A percentile compares a stretch with the other conserved stretches of the same genome.
phyloP scores from a whole-genome alignment of 805 yeast genomes.

The Saturnispora serradocipensis region DNA sequence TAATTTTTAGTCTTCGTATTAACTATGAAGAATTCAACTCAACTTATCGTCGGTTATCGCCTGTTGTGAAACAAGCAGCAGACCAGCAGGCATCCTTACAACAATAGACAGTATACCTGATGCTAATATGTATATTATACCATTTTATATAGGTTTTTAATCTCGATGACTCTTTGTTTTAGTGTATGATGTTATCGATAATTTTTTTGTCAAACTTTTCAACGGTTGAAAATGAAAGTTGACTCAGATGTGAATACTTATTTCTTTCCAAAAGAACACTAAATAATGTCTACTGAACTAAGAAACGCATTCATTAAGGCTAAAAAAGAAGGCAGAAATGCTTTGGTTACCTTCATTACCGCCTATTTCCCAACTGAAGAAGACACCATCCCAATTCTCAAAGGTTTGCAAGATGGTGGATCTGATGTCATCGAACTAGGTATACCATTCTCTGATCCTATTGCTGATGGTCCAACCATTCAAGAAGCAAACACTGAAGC shows the following conservation, averaged over 20 bases:
- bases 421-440: slow-evolving; percentile 93
- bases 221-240: not conserved
- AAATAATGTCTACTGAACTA: slow-evolving; percentile 24
- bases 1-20: slow-evolving; percentile 35
- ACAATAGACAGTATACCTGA: not conserved
- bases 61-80: not conserved
- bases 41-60: not conserved
- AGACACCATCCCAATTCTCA: slow-evolving; percentile 78
- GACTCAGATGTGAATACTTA: not conserved
- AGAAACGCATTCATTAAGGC: slow-evolving; percentile 29
- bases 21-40: slow-evolving; percentile 17
- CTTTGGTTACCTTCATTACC: slow-evolving; percentile 85
- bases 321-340: slow-evolving; percentile 50
- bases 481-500: slow-evolving; percentile 84
- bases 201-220: not conserved
- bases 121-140: not conserved
- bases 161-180: not conserved
- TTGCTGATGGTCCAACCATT: slow-evolving; percentile 97
- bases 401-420: slow-evolving; percentile 91
- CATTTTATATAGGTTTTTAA: not conserved
- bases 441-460: slow-evolving; percentile 94
- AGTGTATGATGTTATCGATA: not conserved
- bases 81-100: not conserved
- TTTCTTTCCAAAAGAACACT: not conserved
- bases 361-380: slow-evolving; percentile 89